These are phyloP conservation scores for Didymella glomerata DNA, from an alignment of 2,329 filamentous ascomycete genomes.

Conservation along the genomic window DNA sequence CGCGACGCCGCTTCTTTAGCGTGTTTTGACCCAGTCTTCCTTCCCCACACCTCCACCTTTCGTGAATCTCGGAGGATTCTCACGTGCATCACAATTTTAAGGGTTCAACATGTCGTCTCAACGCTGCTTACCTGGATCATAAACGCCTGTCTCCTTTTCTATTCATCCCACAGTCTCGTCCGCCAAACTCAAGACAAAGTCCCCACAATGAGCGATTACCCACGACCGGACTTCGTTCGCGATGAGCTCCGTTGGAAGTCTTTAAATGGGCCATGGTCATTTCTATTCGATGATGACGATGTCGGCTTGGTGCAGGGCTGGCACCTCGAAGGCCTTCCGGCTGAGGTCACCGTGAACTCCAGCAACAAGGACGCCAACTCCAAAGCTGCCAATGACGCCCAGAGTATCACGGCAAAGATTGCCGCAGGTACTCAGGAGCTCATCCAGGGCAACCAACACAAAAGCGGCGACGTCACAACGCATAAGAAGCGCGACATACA, in stretches of 20 bases:
- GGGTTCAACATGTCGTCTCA: slow-evolving; percentile 4
- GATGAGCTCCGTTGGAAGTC: slow-evolving; percentile 64
- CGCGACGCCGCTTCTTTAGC: slow-evolving; percentile 1
- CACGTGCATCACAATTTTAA: slow-evolving; percentile 22
- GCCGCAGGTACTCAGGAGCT: slow-evolving; percentile 60
- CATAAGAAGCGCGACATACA: slow-evolving; percentile 63
- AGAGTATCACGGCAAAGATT: slow-evolving; percentile 58
- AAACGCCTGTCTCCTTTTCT: neutral
- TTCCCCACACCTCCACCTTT: slow-evolving; percentile 19
- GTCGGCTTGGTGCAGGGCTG: slow-evolving; percentile 62
- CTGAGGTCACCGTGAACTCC: slow-evolving; percentile 45
- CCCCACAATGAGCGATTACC: slow-evolving; percentile 55
- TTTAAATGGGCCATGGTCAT: slow-evolving; percentile 70
- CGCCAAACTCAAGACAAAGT: neutral
- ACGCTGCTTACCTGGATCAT: neutral
- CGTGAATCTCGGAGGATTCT: slow-evolving; percentile 9
- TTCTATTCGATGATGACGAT: slow-evolving; percentile 72
- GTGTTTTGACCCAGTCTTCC: slow-evolving; percentile 14
- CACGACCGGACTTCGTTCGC: slow-evolving; percentile 71
- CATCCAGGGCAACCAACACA: slow-evolving; percentile 56
- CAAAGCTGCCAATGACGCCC: slow-evolving; percentile 34
- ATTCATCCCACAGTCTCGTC: neutral
- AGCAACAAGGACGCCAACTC: slow-evolving; percentile 24
- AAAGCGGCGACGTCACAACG: slow-evolving; percentile 41
- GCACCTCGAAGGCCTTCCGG: slow-evolving; percentile 63